Base-by-base conservation (phyloP, 2,329 filamentous ascomycete genomes). In the Colletotrichum incanum region DNA sequence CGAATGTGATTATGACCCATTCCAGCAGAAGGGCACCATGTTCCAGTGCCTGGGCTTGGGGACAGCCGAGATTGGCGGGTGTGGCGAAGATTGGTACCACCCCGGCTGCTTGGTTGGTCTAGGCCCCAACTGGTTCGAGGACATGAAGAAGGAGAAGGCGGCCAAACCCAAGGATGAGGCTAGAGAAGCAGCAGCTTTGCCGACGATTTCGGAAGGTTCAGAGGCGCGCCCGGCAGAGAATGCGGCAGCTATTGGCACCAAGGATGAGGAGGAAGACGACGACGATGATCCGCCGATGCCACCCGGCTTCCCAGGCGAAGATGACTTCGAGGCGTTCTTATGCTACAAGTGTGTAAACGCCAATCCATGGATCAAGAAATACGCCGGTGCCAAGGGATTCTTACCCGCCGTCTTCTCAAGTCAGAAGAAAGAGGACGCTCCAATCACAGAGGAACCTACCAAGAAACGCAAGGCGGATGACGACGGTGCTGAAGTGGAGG, bases 51-150 rank as follows among this genome's bases (percentile, higher is more conserved):
- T 98, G 2, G 96, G 96, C 0, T 85, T 98, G 0, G 95, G 94
- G 0, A 93, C 91, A 0, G 87, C 89, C 16, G 93, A 96, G 75
- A 92, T 92, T 1, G 95, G 95, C 20, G 96, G 95, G 5, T 98
- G 96, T 82, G 96, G 96, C 16, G 96, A 98, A 83, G 96, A 98
- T 79, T 98, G 96, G 96, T 98, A 94, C 88, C 96, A 98, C 83
- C 94, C 96, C 0, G 95, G 96, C 74, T 98, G 96, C 79, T 85
- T 98, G 9, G 90, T 98, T 60, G 95, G 95, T 7, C 84, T 97
- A 76, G 91, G 92, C 0, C 89, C 94, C 14, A 88, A 91, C 71
- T 95, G 93, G 91, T 91, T 87, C 74, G 91, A 92, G 78, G 87
- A 84, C 77, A 85, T 82, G 81, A 79, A 81, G 75, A 81, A 76